These are phyloP conservation scores for Plasmodium berghei DNA, from an alignment of 169 alveolate genomes.

Conservation along the genomic window DNA sequence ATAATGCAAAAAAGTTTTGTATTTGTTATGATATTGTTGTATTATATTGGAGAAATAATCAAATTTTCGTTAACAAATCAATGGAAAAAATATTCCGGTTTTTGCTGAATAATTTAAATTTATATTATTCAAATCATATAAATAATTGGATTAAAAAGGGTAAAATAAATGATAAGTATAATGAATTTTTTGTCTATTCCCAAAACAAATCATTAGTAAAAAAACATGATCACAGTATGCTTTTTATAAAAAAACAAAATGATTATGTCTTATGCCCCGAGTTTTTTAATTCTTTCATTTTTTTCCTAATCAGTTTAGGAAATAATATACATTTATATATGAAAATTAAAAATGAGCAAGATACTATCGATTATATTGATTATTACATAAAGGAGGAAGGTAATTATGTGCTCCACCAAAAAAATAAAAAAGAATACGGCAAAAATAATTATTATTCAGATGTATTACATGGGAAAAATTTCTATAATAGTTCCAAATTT, in stretches of 20 bases:
- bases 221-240: slow-evolving; percentile 5
- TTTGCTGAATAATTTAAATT: slow-evolving; percentile 49
- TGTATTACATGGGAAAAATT: not conserved
- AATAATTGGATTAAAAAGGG: slow-evolving; percentile 74
- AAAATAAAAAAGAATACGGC: not conserved
- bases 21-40: slow-evolving; percentile 61
- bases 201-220: slow-evolving; percentile 5
- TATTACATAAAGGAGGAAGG: slow-evolving; percentile 37
- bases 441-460: not conserved
- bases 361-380: slow-evolving; percentile 41
- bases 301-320: slow-evolving; percentile 57
- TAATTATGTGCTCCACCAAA: not conserved
- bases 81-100: slow-evolving; percentile 67
- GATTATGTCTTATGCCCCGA: slow-evolving; percentile 72
- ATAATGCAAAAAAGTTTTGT: slow-evolving; percentile 74
- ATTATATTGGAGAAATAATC: slow-evolving; percentile 69
- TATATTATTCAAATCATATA: slow-evolving; percentile 72
- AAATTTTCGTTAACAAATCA: slow-evolving; percentile 36
- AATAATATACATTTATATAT: slow-evolving; percentile 63
- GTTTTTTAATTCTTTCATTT: slow-evolving; percentile 68
- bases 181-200: slow-evolving; percentile 71
- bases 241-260: slow-evolving; percentile 37
- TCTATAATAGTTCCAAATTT: not conserved
- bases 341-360: slow-evolving; percentile 66
- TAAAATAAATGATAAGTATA: slow-evolving; percentile 43